Percentiles rank a stretch among this genome's conserved stretches.
Conservation (phyloP, 2,329 filamentous ascomycete species). For the Alternaria triticimaculans region DNA sequence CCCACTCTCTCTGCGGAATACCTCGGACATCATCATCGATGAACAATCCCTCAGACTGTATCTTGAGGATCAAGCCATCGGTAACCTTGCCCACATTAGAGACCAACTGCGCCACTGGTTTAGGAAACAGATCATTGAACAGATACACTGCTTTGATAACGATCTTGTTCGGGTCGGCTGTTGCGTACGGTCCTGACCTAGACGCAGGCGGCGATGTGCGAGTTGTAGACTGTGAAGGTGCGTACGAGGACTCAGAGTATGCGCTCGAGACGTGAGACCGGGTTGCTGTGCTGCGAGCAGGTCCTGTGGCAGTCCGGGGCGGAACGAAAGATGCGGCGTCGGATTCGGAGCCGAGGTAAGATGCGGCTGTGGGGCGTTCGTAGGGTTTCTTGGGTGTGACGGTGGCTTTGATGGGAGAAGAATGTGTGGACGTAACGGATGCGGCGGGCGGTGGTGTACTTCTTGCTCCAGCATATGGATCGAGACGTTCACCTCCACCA, state of each 20-base stretch:
- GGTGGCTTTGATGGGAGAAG: constrained; percentile 49
- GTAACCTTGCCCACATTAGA: constrained; percentile 85
- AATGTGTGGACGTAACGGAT: constrained; percentile 45
- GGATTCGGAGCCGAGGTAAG: constrained; percentile 62
- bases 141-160: constrained; percentile 91
- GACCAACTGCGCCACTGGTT: constrained; percentile 88
- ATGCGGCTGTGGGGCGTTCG: constrained; percentile 61
- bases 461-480: constrained; percentile 67
- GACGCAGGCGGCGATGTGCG: constrained; percentile 84
- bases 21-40: constrained; percentile 94
- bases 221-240: constrained; percentile 81
- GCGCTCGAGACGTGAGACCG: constrained; percentile 54
- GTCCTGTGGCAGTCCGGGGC: constrained; percentile 48
- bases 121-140: constrained; percentile 88
- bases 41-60: constrained; percentile 93
- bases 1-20: constrained; percentile 96
- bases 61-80: constrained; percentile 88
- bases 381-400: constrained; percentile 52
- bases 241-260: constrained; percentile 86
- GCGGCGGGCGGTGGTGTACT: constrained; percentile 53
- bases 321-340: constrained; percentile 6
- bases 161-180: constrained; percentile 93
- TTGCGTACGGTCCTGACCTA: constrained; percentile 74
- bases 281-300: constrained; percentile 26
- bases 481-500: constrained; percentile 71